phyloP scores from a whole-genome alignment of 2,329 filamentous ascomycete species.

The Hymenoscyphus repandus region DNA sequence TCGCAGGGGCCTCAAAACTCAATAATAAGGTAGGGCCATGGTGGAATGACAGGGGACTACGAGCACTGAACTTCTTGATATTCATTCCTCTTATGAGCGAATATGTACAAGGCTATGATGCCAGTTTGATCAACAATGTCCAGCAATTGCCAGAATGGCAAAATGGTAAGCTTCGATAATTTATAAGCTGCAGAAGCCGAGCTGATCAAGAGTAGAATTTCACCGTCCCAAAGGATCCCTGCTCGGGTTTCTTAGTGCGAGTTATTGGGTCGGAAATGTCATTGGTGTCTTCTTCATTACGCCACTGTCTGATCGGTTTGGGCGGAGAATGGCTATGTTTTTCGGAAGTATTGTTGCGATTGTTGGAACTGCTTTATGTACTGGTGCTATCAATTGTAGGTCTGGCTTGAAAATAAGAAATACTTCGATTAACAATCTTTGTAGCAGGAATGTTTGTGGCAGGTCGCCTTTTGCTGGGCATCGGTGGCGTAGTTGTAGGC shows the following conservation, averaged over 20 bases:
- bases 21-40: conserved; percentile 15
- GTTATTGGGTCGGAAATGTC: conserved; percentile 18
- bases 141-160: conserved; percentile 16
- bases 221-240: background rate
- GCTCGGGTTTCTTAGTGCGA: conserved; percentile 14
- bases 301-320: conserved; percentile 17
- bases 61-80: conserved; percentile 14
- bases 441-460: conserved; percentile 36
- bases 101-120: conserved; percentile 18
- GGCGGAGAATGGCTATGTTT: conserved; percentile 12
- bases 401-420: too few species aligned
- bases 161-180: conserved; percentile 3
- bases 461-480: conserved; percentile 35
- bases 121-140: conserved; percentile 17
- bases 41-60: conserved; percentile 16
- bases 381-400: conserved; percentile 35
- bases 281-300: conserved; percentile 18
- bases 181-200: background rate
- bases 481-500: conserved; percentile 24
- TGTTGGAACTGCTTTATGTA: conserved; percentile 38
- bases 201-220: conserved; percentile 8
- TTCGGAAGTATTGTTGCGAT: conserved; percentile 33
- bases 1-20: conserved; percentile 7
- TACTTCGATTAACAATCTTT: too few species aligned
- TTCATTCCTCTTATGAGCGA: conserved; percentile 20